These are phyloP conservation scores for Astrothelium subdiscretum DNA, from an alignment of 495 filamentous ascomycete genomes.

Conservation along the genomic window DNA sequence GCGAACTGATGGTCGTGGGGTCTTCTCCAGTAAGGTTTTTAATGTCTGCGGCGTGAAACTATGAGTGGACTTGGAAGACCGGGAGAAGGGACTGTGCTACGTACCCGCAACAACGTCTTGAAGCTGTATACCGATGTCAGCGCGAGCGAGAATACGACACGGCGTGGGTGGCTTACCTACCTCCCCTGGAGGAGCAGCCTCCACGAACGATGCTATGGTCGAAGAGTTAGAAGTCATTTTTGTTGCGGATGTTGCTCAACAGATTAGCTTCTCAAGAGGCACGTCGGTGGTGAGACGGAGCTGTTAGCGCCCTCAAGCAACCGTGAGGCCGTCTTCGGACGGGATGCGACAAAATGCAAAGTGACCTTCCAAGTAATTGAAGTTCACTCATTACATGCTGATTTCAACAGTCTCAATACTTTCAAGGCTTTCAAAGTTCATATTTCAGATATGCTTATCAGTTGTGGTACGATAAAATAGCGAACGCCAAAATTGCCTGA, in stretches of 20 bases:
- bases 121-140: slow-evolving; percentile 45
- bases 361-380: too few species aligned
- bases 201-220: slow-evolving; percentile 61
- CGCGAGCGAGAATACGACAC: slow-evolving; percentile 1
- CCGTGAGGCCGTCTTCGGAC: too few species aligned
- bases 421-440: too few species aligned
- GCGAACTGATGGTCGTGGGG: slow-evolving; percentile 51
- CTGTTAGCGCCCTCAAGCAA: background rate
- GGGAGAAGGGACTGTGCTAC: background rate
- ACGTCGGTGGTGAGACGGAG: background rate
- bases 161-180: slow-evolving; percentile 38
- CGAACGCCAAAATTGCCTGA: background rate
- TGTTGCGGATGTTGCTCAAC: background rate
- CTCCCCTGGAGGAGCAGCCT: slow-evolving; percentile 95
- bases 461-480: background rate
- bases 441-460: background rate
- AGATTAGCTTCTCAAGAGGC: background rate
- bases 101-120: slow-evolving; percentile 83
- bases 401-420: too few species aligned
- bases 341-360: too few species aligned
- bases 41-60: slow-evolving; percentile 52
- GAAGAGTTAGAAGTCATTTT: slow-evolving; percentile 22
- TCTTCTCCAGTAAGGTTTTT: slow-evolving; percentile 69
- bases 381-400: too few species aligned
- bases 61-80: slow-evolving; percentile 1